A percentile compares a stretch with the other conserved stretches of the same genome.
These are phyloP conservation scores for Trichoderma pleuroti DNA, from an alignment of 2,329 filamentous ascomycete species.

Conservation along the genomic window DNA sequence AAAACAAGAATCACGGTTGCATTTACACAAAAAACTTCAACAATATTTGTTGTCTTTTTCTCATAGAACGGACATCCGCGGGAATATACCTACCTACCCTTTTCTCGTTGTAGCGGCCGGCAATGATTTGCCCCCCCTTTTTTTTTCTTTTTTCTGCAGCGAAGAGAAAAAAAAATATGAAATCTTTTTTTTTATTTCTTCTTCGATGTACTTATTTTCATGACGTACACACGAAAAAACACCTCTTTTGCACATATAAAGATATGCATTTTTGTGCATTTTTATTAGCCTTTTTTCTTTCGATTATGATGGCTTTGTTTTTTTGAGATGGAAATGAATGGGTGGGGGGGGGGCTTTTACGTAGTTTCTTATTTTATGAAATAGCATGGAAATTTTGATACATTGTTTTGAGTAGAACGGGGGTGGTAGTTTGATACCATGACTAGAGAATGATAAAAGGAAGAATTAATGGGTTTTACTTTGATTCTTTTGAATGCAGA, in stretches of 20 bases:
- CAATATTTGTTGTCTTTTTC: background rate
- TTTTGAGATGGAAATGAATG: background rate
- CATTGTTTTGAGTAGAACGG: background rate
- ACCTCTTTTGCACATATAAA: background rate
- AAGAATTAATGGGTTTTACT: background rate
- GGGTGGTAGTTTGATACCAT: background rate
- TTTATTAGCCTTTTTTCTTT: background rate
- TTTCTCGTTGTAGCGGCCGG: background rate
- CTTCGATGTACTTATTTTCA: background rate
- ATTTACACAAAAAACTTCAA: background rate
- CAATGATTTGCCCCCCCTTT: no score
- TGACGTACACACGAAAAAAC: background rate
- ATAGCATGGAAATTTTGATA: background rate
- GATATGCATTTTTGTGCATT: background rate
- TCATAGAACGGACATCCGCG: background rate
- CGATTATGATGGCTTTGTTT: background rate
- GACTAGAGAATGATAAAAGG: background rate
- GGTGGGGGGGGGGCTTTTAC: no score
- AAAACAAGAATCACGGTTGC: background rate
- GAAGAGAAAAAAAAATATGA: background rate
- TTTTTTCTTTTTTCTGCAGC: background rate
- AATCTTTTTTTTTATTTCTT: background rate
- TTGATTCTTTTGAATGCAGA: background rate
- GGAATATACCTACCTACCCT: background rate
- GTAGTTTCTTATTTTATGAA: background rate